phyloP scores from a whole-genome alignment of 257 asterid genomes.

The Solanum okadae region DNA sequence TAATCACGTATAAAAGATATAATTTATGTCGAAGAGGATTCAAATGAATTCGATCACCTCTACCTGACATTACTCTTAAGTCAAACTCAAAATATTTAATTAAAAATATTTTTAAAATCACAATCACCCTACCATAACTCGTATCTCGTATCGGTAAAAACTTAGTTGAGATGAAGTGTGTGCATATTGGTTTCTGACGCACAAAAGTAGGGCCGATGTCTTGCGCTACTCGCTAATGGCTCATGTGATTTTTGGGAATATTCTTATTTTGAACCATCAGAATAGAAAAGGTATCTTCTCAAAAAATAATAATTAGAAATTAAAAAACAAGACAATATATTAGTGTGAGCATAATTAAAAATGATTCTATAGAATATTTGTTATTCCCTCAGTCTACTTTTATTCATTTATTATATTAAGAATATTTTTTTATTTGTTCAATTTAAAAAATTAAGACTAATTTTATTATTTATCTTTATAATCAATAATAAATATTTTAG shows the following conservation, averaged over 20 bases:
- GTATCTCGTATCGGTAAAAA: no score
- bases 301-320: background rate
- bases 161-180: background rate
- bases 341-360: background rate
- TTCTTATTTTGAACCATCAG: background rate
- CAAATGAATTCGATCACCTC: background rate
- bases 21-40: no score
- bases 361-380: background rate
- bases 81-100: no score
- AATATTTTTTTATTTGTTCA: no score
- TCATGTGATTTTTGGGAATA: background rate
- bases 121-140: accelerated
- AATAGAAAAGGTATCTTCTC: background rate
- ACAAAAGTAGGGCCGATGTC: background rate
- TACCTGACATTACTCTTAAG: accelerated
- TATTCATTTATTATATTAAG: background rate
- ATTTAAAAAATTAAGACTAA: background rate
- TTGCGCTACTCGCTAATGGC: background rate
- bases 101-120: no score
- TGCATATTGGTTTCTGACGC: background rate
- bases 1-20: no score
- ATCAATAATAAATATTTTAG: no score
- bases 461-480: no score
- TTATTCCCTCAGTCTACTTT: background rate
- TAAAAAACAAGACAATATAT: background rate